Conservation (phyloP, 805 yeast species). For the Jamesozyma lodderae region DNA sequence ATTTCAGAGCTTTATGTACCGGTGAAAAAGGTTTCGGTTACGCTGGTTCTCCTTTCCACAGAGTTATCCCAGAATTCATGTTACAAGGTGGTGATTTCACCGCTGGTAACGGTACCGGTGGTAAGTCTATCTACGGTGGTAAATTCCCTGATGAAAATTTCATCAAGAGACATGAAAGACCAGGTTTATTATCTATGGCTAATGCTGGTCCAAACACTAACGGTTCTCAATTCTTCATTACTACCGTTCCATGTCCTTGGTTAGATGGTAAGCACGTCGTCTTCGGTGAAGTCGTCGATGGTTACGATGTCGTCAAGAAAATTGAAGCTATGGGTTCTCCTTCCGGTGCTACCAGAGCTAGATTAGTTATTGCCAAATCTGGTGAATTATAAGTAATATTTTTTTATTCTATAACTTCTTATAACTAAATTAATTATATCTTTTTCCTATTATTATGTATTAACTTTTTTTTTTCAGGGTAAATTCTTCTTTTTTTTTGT, state of each 20-base stretch:
- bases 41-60: slow-evolving; percentile 87
- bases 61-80: slow-evolving; percentile 97
- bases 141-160: slow-evolving; percentile 74
- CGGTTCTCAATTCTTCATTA: slow-evolving; percentile 95
- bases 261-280: slow-evolving; percentile 93
- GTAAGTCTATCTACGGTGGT: slow-evolving; percentile 80
- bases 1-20: slow-evolving; percentile 89
- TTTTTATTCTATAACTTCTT: neutral
- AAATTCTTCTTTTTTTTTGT: no score
- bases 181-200: slow-evolving; percentile 90
- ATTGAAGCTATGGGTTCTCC: slow-evolving; percentile 71
- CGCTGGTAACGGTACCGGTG: slow-evolving; percentile 93
- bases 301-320: slow-evolving; percentile 76
- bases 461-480: neutral
- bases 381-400: slow-evolving; percentile 33
- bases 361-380: slow-evolving; percentile 52
- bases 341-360: slow-evolving; percentile 62
- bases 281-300: slow-evolving; percentile 85
- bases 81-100: slow-evolving; percentile 96
- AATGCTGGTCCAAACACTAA: slow-evolving; percentile 98
- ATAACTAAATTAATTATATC: neutral
- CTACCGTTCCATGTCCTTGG: slow-evolving; percentile 83
- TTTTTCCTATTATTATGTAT: neutral
- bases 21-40: slow-evolving; percentile 97
- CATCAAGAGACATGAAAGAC: slow-evolving; percentile 60